These are phyloP conservation scores for Sphaerostilbella broomeana DNA, from an alignment of 2,329 filamentous ascomycete species.

Conservation along the genomic window DNA sequence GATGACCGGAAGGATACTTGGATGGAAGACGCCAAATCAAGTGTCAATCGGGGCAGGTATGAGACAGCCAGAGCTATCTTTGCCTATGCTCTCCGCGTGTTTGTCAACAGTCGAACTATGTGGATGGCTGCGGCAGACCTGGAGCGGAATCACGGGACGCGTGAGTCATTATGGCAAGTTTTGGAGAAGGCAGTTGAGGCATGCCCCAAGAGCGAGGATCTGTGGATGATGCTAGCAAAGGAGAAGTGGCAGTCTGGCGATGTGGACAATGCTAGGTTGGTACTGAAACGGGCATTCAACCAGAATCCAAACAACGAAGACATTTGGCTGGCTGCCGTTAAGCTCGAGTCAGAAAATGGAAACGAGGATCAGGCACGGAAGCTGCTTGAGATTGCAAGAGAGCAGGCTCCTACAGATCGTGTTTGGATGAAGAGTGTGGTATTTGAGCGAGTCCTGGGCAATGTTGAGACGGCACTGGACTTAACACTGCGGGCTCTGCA, in stretches of 20 bases:
- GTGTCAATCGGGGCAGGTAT: slow-evolving; percentile 74
- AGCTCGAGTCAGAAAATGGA: slow-evolving; percentile 86
- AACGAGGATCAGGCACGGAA: slow-evolving; percentile 76
- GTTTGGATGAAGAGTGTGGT: slow-evolving; percentile 96
- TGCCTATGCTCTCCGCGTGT: slow-evolving; percentile 81
- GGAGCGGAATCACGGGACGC: slow-evolving; percentile 81
- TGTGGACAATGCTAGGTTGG: slow-evolving; percentile 76
- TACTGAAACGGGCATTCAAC: slow-evolving; percentile 84
- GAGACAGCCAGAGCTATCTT: slow-evolving; percentile 92
- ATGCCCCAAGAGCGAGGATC: slow-evolving; percentile 80
- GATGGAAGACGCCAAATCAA: slow-evolving; percentile 84
- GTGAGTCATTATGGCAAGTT: slow-evolving; percentile 74
- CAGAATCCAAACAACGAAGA: slow-evolving; percentile 96
- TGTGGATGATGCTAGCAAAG: slow-evolving; percentile 94
- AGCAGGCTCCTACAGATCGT: slow-evolving; percentile 87
- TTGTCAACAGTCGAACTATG: slow-evolving; percentile 77
- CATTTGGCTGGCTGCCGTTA: slow-evolving; percentile 94
- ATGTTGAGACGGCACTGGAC: slow-evolving; percentile 74
- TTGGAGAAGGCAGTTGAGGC: slow-evolving; percentile 91
- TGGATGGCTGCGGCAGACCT: slow-evolving; percentile 90
- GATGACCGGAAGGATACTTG: slow-evolving; percentile 94
- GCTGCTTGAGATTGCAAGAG: slow-evolving; percentile 73
- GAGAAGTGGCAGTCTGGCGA: slow-evolving; percentile 90
- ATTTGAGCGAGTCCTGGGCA: slow-evolving; percentile 80
- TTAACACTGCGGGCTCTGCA: slow-evolving; percentile 82